A percentile compares a stretch with the other conserved stretches of the same genome.
These are phyloP conservation scores for Debaryomyces udenii DNA, from an alignment of 1,139 yeast genomes.

Conservation along the genomic window DNA sequence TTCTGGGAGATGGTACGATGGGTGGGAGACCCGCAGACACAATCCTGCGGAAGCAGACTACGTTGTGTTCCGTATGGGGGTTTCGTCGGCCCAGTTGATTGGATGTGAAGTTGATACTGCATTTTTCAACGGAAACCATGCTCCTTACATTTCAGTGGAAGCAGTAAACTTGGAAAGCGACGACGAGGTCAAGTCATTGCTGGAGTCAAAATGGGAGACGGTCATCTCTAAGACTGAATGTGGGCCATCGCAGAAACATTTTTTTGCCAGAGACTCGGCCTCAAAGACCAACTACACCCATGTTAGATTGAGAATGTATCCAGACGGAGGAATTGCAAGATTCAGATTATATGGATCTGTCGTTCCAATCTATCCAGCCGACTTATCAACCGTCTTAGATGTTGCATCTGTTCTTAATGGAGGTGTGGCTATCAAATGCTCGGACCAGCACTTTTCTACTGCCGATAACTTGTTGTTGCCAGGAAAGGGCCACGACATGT, in stretches of 20 bases:
- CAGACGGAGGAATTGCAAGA: conserved; percentile 97
- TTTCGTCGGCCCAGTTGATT: conserved; percentile 72
- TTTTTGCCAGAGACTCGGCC: conserved; percentile 62
- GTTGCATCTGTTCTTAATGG: conserved; percentile 85
- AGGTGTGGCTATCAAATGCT: conserved; percentile 78
- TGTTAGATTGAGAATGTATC: conserved; percentile 85
- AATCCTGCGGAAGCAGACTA: conserved; percentile 82
- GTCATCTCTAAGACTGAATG: conserved; percentile 74
- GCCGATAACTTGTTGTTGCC: conserved; percentile 88
- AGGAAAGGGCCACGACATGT: conserved; percentile 94
- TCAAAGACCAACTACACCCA: conserved; percentile 73
- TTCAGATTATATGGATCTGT: conserved; percentile 87
- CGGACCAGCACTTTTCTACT: conserved; percentile 93
- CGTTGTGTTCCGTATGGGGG: conserved; percentile 83
- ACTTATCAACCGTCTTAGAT: conserved; percentile 55
- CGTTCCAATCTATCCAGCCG: conserved; percentile 61
- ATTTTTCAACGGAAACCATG: conserved; percentile 91
- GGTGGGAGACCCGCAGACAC: conserved; percentile 98
- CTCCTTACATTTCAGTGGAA: conserved; percentile 86
- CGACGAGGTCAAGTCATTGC: conserved; percentile 27
- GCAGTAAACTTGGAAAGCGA: conserved; percentile 52
- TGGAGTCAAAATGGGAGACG: conserved; percentile 61
- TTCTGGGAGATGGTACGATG: conserved; percentile 97
- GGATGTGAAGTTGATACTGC: conserved; percentile 94
- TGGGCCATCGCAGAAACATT: conserved; percentile 87